A percentile compares a stretch with the other conserved stretches of the same genome.
These are phyloP conservation scores for Aspergillus campestris DNA, from an alignment of 495 filamentous ascomycete species.

Conservation along the genomic window DNA sequence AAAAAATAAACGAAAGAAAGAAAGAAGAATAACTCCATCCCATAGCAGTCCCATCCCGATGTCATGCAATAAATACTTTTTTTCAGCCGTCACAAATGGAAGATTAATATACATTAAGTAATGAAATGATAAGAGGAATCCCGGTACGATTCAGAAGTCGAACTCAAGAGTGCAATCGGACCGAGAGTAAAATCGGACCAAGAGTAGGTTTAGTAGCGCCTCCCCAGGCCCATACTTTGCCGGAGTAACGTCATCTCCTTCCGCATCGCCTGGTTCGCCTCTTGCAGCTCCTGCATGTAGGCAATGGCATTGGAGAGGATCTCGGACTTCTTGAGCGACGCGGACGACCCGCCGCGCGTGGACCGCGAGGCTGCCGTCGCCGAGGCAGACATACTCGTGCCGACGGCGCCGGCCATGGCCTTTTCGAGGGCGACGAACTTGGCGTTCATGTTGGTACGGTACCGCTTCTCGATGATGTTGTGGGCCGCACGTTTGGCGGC, in stretches of 20 bases:
- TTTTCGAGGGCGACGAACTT: conserved; percentile 41
- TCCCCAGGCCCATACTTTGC: conserved; percentile 25
- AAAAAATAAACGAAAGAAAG: not conserved
- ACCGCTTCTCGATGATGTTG: conserved; percentile 47
- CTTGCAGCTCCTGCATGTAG: conserved; percentile 51
- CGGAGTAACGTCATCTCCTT: conserved; percentile 32
- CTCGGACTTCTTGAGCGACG: conserved; percentile 41
- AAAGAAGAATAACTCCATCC: no score
- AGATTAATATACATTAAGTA: no score
- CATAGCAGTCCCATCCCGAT: no score
- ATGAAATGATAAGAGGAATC: no score
- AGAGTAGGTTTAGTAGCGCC: conserved; percentile 2
- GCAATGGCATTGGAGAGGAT: conserved; percentile 63
- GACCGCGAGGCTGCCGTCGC: conserved; percentile 9
- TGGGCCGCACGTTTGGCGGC: conserved; percentile 43
- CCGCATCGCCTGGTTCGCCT: conserved; percentile 30
- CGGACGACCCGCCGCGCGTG: conserved; percentile 17
- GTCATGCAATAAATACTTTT: no score
- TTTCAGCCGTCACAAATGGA: no score
- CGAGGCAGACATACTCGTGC: no score
- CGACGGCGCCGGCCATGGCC: conserved; percentile 24
- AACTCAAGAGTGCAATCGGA: not conserved
- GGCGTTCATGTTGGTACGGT: conserved; percentile 46
- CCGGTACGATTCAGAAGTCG: no score
- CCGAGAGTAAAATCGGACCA: not conserved